Percentiles rank a stretch among this genome's conserved stretches.
phyloP scores from a whole-genome alignment of 768 basidiomycete species.

The Termitomyces heimii region DNA sequence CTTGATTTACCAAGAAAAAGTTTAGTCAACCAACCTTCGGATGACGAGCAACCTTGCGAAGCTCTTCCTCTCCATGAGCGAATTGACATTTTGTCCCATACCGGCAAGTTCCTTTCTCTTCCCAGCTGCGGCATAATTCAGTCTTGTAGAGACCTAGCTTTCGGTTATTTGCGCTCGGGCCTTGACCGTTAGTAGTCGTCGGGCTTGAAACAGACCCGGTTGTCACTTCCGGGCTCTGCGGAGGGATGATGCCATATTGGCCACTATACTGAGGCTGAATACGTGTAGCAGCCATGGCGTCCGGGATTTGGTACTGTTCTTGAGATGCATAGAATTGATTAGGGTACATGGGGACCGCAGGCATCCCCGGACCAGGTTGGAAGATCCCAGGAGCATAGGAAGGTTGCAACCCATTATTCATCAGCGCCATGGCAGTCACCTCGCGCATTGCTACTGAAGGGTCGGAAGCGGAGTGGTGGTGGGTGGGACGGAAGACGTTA shows the following conservation, averaged over 20 bases:
- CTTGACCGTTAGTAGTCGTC: slow-evolving; percentile 39
- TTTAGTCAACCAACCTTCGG: slow-evolving; percentile 59
- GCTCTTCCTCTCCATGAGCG: slow-evolving; percentile 87
- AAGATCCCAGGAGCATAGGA: slow-evolving; percentile 58
- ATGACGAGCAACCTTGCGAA: slow-evolving; percentile 78
- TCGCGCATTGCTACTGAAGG: slow-evolving; percentile 72
- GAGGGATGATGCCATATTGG: slow-evolving; percentile 34
- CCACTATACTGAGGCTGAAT: slow-evolving; percentile 61
- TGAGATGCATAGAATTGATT: slow-evolving; percentile 64
- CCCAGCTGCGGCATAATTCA: slow-evolving; percentile 86
- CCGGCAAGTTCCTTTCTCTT: slow-evolving; percentile 82
- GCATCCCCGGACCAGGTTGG: slow-evolving; percentile 42
- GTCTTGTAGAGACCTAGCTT: slow-evolving; percentile 92
- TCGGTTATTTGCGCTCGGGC: slow-evolving; percentile 87
- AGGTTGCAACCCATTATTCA: slow-evolving; percentile 46
- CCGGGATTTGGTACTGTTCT: slow-evolving; percentile 46
- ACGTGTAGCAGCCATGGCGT: slow-evolving; percentile 49
- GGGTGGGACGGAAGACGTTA: slow-evolving; percentile 63
- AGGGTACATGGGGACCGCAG: slow-evolving; percentile 56
- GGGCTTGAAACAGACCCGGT: slow-evolving; percentile 37
- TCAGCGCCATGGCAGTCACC: slow-evolving; percentile 56
- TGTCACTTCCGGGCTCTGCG: slow-evolving; percentile 20
- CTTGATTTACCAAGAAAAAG: slow-evolving; percentile 10
- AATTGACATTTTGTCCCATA: slow-evolving; percentile 91
- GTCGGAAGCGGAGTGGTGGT: slow-evolving; percentile 82